Base-by-base conservation (phyloP, 164 flowering plant species). In the Tetrastigma voinierianum region DNA sequence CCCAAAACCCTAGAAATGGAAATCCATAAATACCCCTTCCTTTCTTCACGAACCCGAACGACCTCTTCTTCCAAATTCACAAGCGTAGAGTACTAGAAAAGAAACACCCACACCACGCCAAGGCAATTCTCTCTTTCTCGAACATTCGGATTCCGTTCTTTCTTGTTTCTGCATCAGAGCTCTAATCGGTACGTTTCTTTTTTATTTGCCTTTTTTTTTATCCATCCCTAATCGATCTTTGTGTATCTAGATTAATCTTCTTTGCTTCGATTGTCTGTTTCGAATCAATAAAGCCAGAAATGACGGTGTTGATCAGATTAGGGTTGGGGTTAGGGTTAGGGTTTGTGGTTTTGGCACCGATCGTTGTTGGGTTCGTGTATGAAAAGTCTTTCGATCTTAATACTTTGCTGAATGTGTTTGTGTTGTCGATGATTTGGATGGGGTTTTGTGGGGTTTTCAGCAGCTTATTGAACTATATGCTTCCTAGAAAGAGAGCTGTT, bases 381-480 rank as follows among this genome's bases (percentile, higher is more conserved):
- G n/a, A 11, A 4, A 51, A 23, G n/a, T 17, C 9, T 15, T 14
- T 40, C 16, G 24, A 5, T 13, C 14, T 45, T 65, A 10, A 9
- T 18, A 46, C 49, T 59, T 59, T 5, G 23, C 58, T 43, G 72
- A 43, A 57, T 47, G 67, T 13, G 45, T 53, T 45, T 66, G 18
- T 57, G 54, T 59, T 63, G 49, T 62, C 70, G 18, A 17, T 70
- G 16, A 44, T 66, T 24, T 53, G 48, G 20, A 51, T 70, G 74
- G 62, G 64, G 62, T 43, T 72, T 32, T 67, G 60, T 80, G 66
- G 72, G 24, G 10, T 74, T 62, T 67, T 76, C 53, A 56, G 77
- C 78, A 75, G 86, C 49, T 77, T 77, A 46, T 71, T 78, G 69
- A 72, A 74, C 86, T 81, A 72, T 81, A 85, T 83, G 89, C 87